Base-by-base conservation (phyloP, 441 rosid species). In the Lepidium campestre region DNA sequence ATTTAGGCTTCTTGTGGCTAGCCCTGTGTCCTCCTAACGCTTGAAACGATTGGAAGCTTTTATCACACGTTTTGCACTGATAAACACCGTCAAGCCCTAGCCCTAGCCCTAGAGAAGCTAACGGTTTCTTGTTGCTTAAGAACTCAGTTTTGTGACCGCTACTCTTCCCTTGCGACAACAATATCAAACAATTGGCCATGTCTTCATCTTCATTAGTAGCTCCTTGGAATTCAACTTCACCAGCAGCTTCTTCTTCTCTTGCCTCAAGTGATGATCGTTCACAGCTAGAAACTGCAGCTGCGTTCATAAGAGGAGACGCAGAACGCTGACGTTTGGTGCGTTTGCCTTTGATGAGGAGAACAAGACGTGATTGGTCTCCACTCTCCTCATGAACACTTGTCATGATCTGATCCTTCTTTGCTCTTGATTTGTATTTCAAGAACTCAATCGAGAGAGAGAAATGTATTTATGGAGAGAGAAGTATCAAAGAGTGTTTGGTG, bases 21-120 rank as follows among this genome's bases (percentile, higher is more conserved):
- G 90, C 79, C 57, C 84, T 60, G 50, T 87, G 90, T 4, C 93
- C 90, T 8, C 93, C 88, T 13, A 87, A 69, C 2, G 90, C 93
- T 72, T 87, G 93, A 65, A 87, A 87, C 15, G 90, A 85, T 1
- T 80, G 73, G 70, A 85, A 87, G 61, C 79, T 63, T 62, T 83
- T 78, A 65, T 77, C 59, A 65, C 93, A 87, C 7, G 93, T 85
- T 74, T 79, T 82, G 78, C 93, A 87, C 44, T 80, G 54, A 54
- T 77, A 82, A 31, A 72, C 68, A n/a, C 91, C 86, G 12, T 63
- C 68, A 7, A 54, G 20, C 20, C 77, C 85, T 55, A 74, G 3
- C 32, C 73, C 77, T 55, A 74, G 5, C 23, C 73, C 77, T 67
- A 68, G 6, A 39, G 64, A 39, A 60, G 45, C 64, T 46, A 39